A percentile compares a stretch with the other conserved stretches of the same genome.
Evolutionary conservation across 2,329 filamentous ascomycete genomes (phyloP).

Genomic region (Fusarium camptoceras): DNA sequence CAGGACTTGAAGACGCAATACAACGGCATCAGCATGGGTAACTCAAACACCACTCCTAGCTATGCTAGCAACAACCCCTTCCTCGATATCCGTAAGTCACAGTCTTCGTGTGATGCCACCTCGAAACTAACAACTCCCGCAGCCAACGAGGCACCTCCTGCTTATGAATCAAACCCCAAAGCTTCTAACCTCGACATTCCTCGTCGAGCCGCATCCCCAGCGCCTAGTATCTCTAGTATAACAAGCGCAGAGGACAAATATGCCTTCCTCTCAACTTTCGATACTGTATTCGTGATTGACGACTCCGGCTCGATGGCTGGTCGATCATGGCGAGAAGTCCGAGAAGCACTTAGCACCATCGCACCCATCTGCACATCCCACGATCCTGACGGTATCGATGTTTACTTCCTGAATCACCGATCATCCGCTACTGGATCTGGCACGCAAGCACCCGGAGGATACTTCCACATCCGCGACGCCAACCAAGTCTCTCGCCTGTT

Average conservation of each 20-base stretch:
- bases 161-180: slow-evolving; percentile 45
- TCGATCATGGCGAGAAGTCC: slow-evolving; percentile 79
- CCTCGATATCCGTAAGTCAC: slow-evolving; percentile 12
- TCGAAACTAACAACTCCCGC: neutral
- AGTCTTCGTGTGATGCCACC: neutral
- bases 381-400: slow-evolving; percentile 87
- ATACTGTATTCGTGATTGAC: slow-evolving; percentile 92
- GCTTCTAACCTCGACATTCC: slow-evolving; percentile 22
- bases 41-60: slow-evolving; percentile 2
- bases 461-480: slow-evolving; percentile 71
- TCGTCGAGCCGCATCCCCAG: slow-evolving; percentile 26
- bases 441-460: slow-evolving; percentile 63
- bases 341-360: slow-evolving; percentile 76
- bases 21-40: slow-evolving; percentile 5
- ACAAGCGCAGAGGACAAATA: slow-evolving; percentile 72
- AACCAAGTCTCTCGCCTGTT: slow-evolving; percentile 77
- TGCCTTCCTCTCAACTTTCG: slow-evolving; percentile 81
- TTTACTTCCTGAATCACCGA: slow-evolving; percentile 87
- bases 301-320: slow-evolving; percentile 91
- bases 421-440: slow-evolving; percentile 53
- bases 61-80: slow-evolving; percentile 7
- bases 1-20: neutral
- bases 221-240: slow-evolving; percentile 45
- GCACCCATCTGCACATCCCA: slow-evolving; percentile 83
- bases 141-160: slow-evolving; percentile 52